These are phyloP conservation scores for Umbilicaria muhlenbergii DNA, from an alignment of 495 filamentous ascomycete species.

Conservation along the genomic window DNA sequence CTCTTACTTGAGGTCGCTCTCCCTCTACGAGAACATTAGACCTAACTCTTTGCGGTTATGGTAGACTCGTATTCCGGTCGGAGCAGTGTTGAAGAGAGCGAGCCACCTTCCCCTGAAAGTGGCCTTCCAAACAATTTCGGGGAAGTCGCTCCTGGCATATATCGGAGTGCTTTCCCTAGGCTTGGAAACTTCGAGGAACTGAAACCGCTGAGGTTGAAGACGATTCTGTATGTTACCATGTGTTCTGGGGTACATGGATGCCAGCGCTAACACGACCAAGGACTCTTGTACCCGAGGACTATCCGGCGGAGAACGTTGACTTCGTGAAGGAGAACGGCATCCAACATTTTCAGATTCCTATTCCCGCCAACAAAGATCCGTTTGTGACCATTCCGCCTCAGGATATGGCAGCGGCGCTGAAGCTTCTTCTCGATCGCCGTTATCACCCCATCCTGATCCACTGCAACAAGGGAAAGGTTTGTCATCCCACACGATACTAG, in stretches of 20 bases:
- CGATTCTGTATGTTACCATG: conserved; percentile 45
- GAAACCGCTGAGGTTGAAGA: conserved; percentile 47
- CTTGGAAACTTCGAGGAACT: conserved; percentile 48
- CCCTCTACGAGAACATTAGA: too few species aligned
- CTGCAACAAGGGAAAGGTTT: conserved; percentile 77
- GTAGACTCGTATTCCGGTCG: too few species aligned
- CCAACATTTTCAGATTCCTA: conserved; percentile 48
- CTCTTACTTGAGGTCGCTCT: too few species aligned
- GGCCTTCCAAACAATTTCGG: conserved; percentile 50
- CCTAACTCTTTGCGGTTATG: too few species aligned
- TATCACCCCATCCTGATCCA: conserved; percentile 71
- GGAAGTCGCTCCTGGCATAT: conserved; percentile 48
- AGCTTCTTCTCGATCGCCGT: conserved; percentile 42
- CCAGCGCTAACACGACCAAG: conserved; percentile 18
- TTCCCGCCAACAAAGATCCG: conserved; percentile 62
- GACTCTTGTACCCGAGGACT: conserved; percentile 58
- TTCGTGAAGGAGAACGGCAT: conserved; percentile 52
- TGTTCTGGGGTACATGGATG: background rate
- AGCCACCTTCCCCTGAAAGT: conserved; percentile 7
- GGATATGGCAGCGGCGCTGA: conserved; percentile 46
- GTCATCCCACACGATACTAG: conserved; percentile 2
- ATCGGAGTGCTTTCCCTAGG: conserved; percentile 61
- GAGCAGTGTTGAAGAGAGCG: conserved; percentile 10
- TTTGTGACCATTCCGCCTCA: conserved; percentile 32
- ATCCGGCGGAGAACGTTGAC: conserved; percentile 35